Percentiles rank a stretch among this genome's conserved stretches.
phyloP scores from a whole-genome alignment of 331 rosid species.

The Quercus tomentella region DNA sequence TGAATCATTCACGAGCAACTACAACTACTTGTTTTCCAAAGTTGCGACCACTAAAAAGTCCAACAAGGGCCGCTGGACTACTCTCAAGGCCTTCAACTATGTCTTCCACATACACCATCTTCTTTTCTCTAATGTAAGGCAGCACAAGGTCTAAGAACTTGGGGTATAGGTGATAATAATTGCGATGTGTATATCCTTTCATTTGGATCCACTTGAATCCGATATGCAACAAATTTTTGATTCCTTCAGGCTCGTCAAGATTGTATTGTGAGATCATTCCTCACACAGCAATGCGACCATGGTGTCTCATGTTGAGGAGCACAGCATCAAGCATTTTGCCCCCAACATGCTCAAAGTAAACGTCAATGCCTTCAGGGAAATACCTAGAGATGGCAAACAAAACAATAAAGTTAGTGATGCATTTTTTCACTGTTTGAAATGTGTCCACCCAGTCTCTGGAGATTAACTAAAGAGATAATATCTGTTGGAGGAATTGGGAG shows the following conservation, averaged over 20 bases:
- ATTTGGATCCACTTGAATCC: neutral
- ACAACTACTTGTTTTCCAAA: too few species aligned
- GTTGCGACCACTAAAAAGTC: too few species aligned
- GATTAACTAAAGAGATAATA: too few species aligned
- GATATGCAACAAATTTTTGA: neutral
- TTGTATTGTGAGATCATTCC: conserved; percentile 21
- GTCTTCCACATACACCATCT: too few species aligned
- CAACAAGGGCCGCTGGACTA: too few species aligned
- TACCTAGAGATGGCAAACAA: neutral
- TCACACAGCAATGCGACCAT: conserved; percentile 6
- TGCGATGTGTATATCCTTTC: neutral
- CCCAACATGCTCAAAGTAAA: conserved; percentile 18
- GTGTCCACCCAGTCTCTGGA: too few species aligned
- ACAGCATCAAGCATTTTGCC: conserved; percentile 9
- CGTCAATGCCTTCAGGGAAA: conserved; percentile 17
- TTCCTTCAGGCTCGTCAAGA: conserved; percentile 3
- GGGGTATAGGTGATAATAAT: neutral
- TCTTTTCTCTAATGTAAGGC: neutral
- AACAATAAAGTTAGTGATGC: too few species aligned
- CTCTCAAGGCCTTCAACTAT: too few species aligned
- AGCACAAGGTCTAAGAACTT: neutral
- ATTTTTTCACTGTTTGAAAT: too few species aligned
- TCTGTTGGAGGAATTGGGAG: too few species aligned
- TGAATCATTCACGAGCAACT: too few species aligned
- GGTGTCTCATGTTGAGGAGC: neutral